phyloP scores from a whole-genome alignment of 371 early-diverging fungal genomes.

The Mucor racemosus region DNA sequence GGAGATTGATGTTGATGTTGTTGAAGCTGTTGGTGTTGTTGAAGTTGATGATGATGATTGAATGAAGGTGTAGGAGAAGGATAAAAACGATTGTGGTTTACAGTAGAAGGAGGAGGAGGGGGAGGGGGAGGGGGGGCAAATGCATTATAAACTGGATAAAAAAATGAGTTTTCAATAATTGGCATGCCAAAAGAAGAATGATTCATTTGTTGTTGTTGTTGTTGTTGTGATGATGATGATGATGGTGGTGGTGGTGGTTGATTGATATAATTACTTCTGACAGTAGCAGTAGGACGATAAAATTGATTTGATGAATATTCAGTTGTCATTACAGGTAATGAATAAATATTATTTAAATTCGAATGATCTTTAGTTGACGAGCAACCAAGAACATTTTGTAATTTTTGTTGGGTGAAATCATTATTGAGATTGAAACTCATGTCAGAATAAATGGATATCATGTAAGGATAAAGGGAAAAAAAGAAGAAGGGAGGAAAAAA shows the following conservation, averaged over 20 bases:
- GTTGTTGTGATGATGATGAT: too few species aligned
- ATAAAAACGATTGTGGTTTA: too few species aligned
- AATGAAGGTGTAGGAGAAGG: neutral
- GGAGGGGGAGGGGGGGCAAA: neutral
- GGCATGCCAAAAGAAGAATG: slow-evolving; percentile 12
- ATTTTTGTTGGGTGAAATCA: too few species aligned
- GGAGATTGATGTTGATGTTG: neutral
- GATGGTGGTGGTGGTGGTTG: neutral
- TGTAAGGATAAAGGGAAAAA: neutral
- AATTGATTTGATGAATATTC: neutral
- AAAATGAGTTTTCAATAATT: slow-evolving; percentile 5
- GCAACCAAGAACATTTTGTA: slow-evolving; percentile 2
- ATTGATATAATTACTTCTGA: neutral
- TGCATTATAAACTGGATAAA: neutral
- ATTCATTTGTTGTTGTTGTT: neutral
- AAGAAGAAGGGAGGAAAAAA: neutral
- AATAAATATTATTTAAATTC: neutral
- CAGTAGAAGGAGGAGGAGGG: neutral
- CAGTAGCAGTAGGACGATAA: neutral
- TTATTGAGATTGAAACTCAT: slow-evolving; percentile 6
- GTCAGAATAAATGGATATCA: slow-evolving; percentile 10
- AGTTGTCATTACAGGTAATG: slow-evolving; percentile 6
- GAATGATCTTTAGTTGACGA: neutral
- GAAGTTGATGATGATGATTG: neutral
- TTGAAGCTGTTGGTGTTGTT: neutral